Evolutionary conservation across 495 filamentous ascomycete genomes (phyloP), one percentile per base, ranked within the genome.

Genomic region (Paragyromitra xinjiangensis): DNA sequence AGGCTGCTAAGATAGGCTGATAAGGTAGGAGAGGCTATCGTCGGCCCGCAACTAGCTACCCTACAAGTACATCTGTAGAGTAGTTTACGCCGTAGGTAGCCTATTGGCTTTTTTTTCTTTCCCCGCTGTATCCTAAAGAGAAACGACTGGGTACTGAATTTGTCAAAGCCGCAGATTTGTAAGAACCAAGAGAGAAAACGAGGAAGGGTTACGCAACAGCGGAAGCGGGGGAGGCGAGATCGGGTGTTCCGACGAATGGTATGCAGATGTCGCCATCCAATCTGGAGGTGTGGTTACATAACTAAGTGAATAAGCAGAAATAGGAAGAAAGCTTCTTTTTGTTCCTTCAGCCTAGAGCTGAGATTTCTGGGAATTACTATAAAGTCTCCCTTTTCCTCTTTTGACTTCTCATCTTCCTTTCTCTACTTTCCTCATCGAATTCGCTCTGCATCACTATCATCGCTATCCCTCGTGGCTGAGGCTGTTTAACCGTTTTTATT

Each of bases 121-220:
- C 29, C 29, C 3, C 29, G 29, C 29, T 34, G 44, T 11, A 16
- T 3, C 44, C 1, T 0, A 16, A 48, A 4, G 44, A 58, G 51
- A 71, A 50, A 26, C 24, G 1, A 59, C n/a, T 12, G 39, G 66
- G 26, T 7, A 3, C 6, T 50, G 73, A 71, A 76, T 76, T 76
- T 77, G 74, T 77, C 69, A 77, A 61, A 61, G 12, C 34, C 9
- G 29, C 40, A 50, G 73, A 76, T 76, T 76, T 76, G 73, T 76
- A 64, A 76, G 66, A 6, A 9, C 42, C 39, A 45, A 22, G 34
- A 34, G 16, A 50, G 29, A 2, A 34, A 34, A 34, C 29, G 29
- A 34, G 3, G 29, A 34, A 34, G 29, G 34, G 29, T 39, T 61
- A 59, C 55, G 53, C 53, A 50, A 42, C 22, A 37, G 42, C 12